A percentile compares a stretch with the other conserved stretches of the same genome.
Conservation (phyloP, 305 asterid genomes). For the Ilex paraguariensis region DNA sequence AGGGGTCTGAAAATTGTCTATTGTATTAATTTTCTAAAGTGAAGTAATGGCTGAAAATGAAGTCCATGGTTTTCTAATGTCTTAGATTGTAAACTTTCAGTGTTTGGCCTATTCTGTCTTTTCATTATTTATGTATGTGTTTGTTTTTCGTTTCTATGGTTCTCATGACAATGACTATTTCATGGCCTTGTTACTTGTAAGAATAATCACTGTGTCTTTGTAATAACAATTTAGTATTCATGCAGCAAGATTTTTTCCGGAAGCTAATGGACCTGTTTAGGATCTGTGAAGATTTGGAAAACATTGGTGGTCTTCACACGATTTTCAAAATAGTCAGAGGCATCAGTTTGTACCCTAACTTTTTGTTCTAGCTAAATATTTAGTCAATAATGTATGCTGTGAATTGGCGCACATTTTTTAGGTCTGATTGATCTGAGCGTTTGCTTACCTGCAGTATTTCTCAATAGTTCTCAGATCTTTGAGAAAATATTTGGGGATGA, state of each 20-base stretch:
- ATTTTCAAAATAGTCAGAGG: slow-evolving; percentile 82
- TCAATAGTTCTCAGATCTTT: slow-evolving; percentile 79
- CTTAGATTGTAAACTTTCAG: no score
- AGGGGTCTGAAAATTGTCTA: no score
- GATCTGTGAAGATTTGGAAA: slow-evolving; percentile 80
- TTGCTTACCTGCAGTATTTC: slow-evolving; percentile 63
- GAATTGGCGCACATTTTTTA: neutral
- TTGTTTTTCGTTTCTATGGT: no score
- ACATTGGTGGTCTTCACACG: slow-evolving; percentile 75
- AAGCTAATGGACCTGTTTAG: slow-evolving; percentile 81
- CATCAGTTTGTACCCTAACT: slow-evolving; percentile 58
- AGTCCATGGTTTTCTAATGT: no score
- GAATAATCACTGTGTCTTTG: no score
- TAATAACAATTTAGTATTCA: slow-evolving; percentile 5
- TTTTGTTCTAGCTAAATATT: neutral
- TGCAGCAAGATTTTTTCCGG: slow-evolving; percentile 79
- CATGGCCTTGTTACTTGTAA: no score
- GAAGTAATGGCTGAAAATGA: no score
- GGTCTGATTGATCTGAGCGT: neutral
- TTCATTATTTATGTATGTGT: no score
- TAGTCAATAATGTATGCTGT: neutral
- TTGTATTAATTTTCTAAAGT: no score
- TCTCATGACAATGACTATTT: no score
- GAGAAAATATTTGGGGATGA: slow-evolving; percentile 95
- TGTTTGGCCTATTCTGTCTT: no score